Conservation (phyloP, 73 alveolate species). For the Paramecium sonneborni region DNA sequence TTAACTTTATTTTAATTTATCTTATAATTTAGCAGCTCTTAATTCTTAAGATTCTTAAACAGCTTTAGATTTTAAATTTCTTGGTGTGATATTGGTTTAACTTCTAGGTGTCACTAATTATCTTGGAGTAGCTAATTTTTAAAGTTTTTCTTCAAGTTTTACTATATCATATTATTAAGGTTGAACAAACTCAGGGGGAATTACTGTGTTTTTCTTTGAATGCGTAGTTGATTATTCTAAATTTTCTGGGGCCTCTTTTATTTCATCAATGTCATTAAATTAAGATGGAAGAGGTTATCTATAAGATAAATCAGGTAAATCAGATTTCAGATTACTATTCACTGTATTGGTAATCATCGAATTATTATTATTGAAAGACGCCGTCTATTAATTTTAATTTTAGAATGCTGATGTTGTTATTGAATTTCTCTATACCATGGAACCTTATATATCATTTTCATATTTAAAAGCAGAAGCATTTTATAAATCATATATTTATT, state of each 20-base stretch:
- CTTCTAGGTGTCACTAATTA: neutral
- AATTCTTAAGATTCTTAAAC: conserved; percentile 15
- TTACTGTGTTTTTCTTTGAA: neutral
- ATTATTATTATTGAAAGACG: neutral
- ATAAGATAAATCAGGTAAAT: conserved; percentile 3
- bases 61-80: neutral
- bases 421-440: neutral
- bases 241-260: neutral
- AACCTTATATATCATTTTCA: neutral
- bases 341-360: neutral
- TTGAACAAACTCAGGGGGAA: neutral
- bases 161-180: neutral
- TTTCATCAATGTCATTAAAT: neutral
- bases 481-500: neutral
- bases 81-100: neutral
- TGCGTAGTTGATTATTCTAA: conserved; percentile 1
- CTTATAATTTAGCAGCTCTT: neutral
- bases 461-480: neutral
- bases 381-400: neutral
- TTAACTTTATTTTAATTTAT: neutral
- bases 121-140: conserved; percentile 8
- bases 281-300: neutral
- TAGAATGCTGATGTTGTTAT: neutral
- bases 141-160: neutral
- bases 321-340: conserved; percentile 10